Base-by-base conservation (phyloP, 257 asterid species). In the Eucommia ulmoides region DNA sequence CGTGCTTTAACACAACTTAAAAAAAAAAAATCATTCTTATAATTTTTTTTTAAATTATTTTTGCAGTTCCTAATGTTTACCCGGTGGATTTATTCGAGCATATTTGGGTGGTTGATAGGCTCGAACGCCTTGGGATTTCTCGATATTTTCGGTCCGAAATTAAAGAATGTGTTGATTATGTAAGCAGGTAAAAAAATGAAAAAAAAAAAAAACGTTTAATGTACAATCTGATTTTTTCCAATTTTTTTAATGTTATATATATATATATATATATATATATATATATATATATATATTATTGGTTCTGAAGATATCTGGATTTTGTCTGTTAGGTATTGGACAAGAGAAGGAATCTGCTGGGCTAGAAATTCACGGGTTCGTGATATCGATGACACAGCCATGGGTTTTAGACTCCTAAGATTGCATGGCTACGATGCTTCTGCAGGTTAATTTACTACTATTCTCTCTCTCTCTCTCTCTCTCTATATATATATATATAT, bases 41-140 rank as follows among this genome's bases (percentile, higher is more conserved):
- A 8, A 12, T 11, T 41, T 22, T 56, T 2, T 11, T 23, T 48
- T 23, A 7, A 7, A 5, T 22, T 2, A 22, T 18, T 42, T 53
- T 15, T 42, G 24, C 72, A 79, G 89, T 67, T 8, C 84, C 84
- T 0, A 65, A 62, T 20, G 56, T 65, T 18, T 71, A 61, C 29
- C 89, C 89, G 0, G 72, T 70, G 0, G 89, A 80, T 10, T 49
- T 68, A 7, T 77, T 72, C 23, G 77, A 71, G 6, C 66, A 77
- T 42, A 76, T 73, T 0, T 76, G 81, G 83, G 84, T 78, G 0
- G 65, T 76, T 11, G 88, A 80, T 53, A 57, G 84, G 20, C 65
- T 75, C 10, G 81, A 68, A 24, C 79, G 84, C 45, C 74, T 79
- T 10, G 82, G 88, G 49, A 65, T 79, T 33, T 76, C 78, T 33